Evolutionary conservation across 805 yeast species (phyloP).

Genomic region (Ogataea degrootiae): DNA sequence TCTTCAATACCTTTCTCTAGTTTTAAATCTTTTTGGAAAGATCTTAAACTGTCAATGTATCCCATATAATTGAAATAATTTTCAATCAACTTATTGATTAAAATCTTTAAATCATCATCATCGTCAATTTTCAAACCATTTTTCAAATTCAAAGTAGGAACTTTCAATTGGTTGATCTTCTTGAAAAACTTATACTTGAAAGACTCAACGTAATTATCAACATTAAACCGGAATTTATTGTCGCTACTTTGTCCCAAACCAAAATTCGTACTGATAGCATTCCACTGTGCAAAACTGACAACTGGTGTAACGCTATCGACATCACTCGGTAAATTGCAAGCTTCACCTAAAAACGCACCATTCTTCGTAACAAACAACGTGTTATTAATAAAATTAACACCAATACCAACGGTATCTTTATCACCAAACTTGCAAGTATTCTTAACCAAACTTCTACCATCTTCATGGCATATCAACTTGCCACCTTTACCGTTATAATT

Average conservation of each 20-base stretch:
- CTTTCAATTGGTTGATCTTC: slow-evolving; percentile 13
- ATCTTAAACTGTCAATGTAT: slow-evolving; percentile 46
- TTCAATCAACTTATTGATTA: slow-evolving; percentile 22
- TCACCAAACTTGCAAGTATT: slow-evolving; percentile 44
- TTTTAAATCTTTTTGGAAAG: slow-evolving; percentile 44
- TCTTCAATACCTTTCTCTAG: slow-evolving; percentile 28
- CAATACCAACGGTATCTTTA: slow-evolving; percentile 77
- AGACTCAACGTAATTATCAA: slow-evolving; percentile 39
- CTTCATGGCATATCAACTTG: slow-evolving; percentile 32
- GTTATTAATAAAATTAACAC: slow-evolving; percentile 62
- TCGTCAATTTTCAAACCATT: slow-evolving; percentile 8
- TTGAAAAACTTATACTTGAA: slow-evolving; percentile 29
- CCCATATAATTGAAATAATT: slow-evolving; percentile 58
- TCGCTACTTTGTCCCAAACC: slow-evolving; percentile 34
- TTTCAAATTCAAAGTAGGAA: slow-evolving; percentile 8
- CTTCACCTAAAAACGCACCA: slow-evolving; percentile 59
- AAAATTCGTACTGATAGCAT: slow-evolving; percentile 47
- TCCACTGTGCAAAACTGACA: slow-evolving; percentile 41
- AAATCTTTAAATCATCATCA: slow-evolving; percentile 13
- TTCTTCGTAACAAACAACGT: slow-evolving; percentile 76
- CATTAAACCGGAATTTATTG: slow-evolving; percentile 41
- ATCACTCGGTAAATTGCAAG: slow-evolving; percentile 41
- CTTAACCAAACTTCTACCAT: slow-evolving; percentile 31
- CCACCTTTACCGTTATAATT: slow-evolving; percentile 55
- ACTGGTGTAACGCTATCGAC: slow-evolving; percentile 37